phyloP scores from a whole-genome alignment of 2,329 filamentous ascomycete genomes.

The Fonsecaea pugnacius region DNA sequence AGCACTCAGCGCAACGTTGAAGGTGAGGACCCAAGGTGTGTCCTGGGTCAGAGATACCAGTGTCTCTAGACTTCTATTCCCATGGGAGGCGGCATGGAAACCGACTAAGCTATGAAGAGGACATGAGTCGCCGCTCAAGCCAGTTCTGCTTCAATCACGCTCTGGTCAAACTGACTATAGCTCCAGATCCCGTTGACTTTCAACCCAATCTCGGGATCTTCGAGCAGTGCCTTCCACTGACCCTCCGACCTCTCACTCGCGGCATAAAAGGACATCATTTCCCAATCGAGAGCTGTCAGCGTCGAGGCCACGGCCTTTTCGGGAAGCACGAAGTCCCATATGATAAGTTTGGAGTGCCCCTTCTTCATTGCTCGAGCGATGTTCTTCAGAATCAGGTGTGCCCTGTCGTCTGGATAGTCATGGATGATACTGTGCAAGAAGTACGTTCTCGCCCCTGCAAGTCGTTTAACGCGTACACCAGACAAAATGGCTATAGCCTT shows the following conservation, averaged over 20 bases:
- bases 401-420: slow-evolving; percentile 49
- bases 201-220: slow-evolving; percentile 40
- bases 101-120: not conserved
- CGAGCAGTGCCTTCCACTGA: slow-evolving; percentile 44
- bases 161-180: slow-evolving; percentile 6
- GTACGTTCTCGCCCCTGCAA: slow-evolving; percentile 46
- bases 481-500: not conserved
- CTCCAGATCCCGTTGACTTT: slow-evolving; percentile 40
- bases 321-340: slow-evolving; percentile 51
- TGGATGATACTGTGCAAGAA: slow-evolving; percentile 51
- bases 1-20: no score
- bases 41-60: no score
- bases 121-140: not conserved
- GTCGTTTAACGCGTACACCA: not conserved
- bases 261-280: slow-evolving; percentile 48
- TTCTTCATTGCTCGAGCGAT: slow-evolving; percentile 45
- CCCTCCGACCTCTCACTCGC: slow-evolving; percentile 31
- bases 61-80: not conserved
- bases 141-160: slow-evolving; percentile 3
- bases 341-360: slow-evolving; percentile 50
- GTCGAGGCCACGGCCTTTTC: slow-evolving; percentile 42
- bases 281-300: slow-evolving; percentile 45
- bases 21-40: no score
- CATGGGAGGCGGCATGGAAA: not conserved
- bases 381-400: slow-evolving; percentile 41